Conservation (phyloP, 2,329 filamentous ascomycete genomes). For the Aspergillus nomiae region DNA sequence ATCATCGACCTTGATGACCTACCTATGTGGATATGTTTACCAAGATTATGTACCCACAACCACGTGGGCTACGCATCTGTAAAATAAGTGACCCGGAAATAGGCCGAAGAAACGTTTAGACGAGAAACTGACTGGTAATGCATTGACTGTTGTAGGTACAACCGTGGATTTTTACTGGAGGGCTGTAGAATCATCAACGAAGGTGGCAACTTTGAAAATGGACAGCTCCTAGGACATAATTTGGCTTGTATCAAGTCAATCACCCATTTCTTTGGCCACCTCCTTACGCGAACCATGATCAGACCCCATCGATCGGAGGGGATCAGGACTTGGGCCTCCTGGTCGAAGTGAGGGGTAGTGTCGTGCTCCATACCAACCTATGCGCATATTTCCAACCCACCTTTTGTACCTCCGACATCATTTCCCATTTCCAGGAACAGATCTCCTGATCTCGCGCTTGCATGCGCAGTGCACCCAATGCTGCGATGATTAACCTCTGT, state of each 20-base stretch:
- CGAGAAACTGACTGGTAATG: background rate
- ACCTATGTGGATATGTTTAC: background rate
- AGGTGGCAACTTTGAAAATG: background rate
- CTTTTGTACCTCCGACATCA: background rate
- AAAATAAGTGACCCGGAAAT: background rate
- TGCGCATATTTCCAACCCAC: background rate
- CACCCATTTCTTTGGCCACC: background rate
- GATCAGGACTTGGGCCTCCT: constrained; percentile 1
- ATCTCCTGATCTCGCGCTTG: constrained; percentile 9
- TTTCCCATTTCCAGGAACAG: constrained; percentile 10
- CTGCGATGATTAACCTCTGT: background rate
- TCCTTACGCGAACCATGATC: constrained; percentile 7
- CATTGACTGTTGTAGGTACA: background rate
- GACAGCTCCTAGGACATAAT: background rate
- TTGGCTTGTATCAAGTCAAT: background rate
- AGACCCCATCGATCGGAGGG: constrained; percentile 5
- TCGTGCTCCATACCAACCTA: background rate
- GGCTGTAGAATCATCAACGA: background rate
- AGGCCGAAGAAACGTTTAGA: background rate
- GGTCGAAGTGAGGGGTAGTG: background rate
- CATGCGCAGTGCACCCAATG: constrained; percentile 10
- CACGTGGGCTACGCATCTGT: background rate
- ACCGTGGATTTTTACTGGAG: background rate
- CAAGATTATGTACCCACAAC: background rate
- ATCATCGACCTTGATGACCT: background rate